Evolutionary conservation across 208 protist genomes (phyloP).

Genomic region (Trypanosoma platydactyli): DNA sequence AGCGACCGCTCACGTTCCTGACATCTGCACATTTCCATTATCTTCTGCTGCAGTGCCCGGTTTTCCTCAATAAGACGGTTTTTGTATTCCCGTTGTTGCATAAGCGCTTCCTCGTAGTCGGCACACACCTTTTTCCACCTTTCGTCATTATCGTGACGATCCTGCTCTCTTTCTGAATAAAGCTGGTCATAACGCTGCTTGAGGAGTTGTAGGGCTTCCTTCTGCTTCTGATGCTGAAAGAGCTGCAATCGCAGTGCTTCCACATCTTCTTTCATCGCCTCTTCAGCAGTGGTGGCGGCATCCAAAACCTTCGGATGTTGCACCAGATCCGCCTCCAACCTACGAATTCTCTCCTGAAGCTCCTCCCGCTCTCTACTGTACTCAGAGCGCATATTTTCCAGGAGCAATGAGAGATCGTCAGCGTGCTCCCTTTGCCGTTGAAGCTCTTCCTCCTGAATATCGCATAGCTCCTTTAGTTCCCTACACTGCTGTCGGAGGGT

Average conservation of each 20-base stretch:
- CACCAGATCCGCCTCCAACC: constrained; percentile 40
- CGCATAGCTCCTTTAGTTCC: constrained; percentile 14
- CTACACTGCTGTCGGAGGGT: constrained; percentile 4
- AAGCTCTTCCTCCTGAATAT: constrained; percentile 27
- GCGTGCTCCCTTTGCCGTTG: constrained; percentile 13
- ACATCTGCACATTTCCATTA: background rate
- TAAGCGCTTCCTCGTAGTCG: constrained; percentile 24
- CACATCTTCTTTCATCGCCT: constrained; percentile 21
- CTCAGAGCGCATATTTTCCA: constrained; percentile 16
- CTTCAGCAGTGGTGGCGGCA: constrained; percentile 28
- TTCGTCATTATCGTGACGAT: constrained; percentile 9
- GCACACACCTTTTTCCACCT: background rate
- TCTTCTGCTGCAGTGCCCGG: constrained; percentile 7
- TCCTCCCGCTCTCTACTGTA: constrained; percentile 30
- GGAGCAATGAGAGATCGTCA: constrained; percentile 14
- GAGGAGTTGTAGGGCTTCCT: constrained; percentile 27
- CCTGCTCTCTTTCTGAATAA: constrained; percentile 14
- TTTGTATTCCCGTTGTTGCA: constrained; percentile 22
- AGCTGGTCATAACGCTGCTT: constrained; percentile 26
- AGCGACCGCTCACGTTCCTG: constrained; percentile 1
- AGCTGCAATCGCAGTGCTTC: constrained; percentile 3
- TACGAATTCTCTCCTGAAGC: constrained; percentile 40
- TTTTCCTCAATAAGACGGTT: constrained; percentile 14
- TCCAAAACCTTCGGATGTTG: constrained; percentile 42
- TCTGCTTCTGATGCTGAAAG: constrained; percentile 30